Percentiles rank a stretch among this genome's conserved stretches.
phyloP scores from a whole-genome alignment of 2,329 filamentous ascomycete species.

The Nemania serpens region DNA sequence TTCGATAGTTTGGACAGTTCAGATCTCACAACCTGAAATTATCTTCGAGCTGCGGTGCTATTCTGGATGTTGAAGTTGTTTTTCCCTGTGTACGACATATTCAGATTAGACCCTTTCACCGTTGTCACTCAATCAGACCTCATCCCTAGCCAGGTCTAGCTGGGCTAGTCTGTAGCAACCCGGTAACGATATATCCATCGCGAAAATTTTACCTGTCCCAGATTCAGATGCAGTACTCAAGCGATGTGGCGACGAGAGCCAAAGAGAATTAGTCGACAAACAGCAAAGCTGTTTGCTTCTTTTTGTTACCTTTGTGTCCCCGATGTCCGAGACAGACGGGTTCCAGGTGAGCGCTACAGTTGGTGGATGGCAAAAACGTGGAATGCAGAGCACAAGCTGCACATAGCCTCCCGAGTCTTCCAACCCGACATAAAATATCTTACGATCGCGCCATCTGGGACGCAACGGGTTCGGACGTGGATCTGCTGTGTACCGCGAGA shows the following conservation, averaged over 20 bases:
- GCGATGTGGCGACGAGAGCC: conserved; percentile 31
- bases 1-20: not conserved
- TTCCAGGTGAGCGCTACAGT: conserved; percentile 17
- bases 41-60: not conserved
- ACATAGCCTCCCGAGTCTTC: conserved; percentile 3
- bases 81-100: not conserved
- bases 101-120: not conserved
- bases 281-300: conserved; percentile 1
- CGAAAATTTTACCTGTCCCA: conserved; percentile 37
- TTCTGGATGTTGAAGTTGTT: not conserved
- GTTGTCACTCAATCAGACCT: not conserved
- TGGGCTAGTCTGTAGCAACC: conserved; percentile 21
- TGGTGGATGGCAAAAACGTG: conserved; percentile 25
- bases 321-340: conserved; percentile 26
- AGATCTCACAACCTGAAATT: conserved; percentile 2
- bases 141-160: not conserved
- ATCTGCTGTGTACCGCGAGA: conserved; percentile 21
- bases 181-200: conserved; percentile 21
- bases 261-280: conserved; percentile 24
- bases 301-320: conserved; percentile 17
- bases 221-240: conserved; percentile 37
- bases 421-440: conserved; percentile 18
- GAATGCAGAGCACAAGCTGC: conserved; percentile 21
- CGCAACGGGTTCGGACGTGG: conserved; percentile 3
- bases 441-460: conserved; percentile 21